Percentiles rank a stretch among this genome's conserved stretches.
phyloP scores from a whole-genome alignment of 1,139 yeast species.

The Hyphopichia pseudoburtonii region DNA sequence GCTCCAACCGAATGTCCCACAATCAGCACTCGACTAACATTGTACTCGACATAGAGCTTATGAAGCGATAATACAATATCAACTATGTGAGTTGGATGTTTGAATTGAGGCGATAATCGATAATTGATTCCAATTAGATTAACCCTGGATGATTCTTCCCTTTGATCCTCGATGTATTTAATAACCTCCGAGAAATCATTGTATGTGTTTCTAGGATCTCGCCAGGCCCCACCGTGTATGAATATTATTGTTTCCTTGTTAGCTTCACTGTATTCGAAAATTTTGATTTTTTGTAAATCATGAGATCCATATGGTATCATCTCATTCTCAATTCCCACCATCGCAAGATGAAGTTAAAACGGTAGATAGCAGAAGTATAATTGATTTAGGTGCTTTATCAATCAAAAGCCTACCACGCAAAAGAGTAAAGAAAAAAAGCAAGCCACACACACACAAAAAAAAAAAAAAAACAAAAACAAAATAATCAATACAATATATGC shows the following conservation, averaged over 20 bases:
- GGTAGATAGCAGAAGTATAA: too few relatives aligned
- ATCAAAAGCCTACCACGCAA: too few relatives aligned
- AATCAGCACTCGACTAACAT: conserved; percentile 26
- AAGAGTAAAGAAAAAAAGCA: too few relatives aligned
- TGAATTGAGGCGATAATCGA: conserved; percentile 60
- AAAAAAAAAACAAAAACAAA: too few relatives aligned
- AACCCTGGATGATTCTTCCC: conserved; percentile 3
- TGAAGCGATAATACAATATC: conserved; percentile 55
- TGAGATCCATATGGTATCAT: conserved; percentile 25
- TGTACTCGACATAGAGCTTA: conserved; percentile 20
- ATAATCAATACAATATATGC: too few relatives aligned
- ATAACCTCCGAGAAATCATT: conserved; percentile 52
- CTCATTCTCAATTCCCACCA: background rate
- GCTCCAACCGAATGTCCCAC: conserved; percentile 89
- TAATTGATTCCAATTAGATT: conserved; percentile 58
- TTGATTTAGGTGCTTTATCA: too few relatives aligned
- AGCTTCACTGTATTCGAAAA: conserved; percentile 15
- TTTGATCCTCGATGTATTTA: conserved; percentile 9
- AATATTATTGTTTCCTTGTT: conserved; percentile 38
- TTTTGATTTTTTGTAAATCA: conserved; percentile 22
- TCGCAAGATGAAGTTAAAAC: too few relatives aligned
- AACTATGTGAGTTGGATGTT: conserved; percentile 62
- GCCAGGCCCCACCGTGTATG: conserved; percentile 92
- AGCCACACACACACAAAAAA: too few relatives aligned
- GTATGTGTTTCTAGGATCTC: conserved; percentile 62